phyloP scores from a whole-genome alignment of 192 early-diverging fungal genomes.

The Glomus cerebriforme region DNA sequence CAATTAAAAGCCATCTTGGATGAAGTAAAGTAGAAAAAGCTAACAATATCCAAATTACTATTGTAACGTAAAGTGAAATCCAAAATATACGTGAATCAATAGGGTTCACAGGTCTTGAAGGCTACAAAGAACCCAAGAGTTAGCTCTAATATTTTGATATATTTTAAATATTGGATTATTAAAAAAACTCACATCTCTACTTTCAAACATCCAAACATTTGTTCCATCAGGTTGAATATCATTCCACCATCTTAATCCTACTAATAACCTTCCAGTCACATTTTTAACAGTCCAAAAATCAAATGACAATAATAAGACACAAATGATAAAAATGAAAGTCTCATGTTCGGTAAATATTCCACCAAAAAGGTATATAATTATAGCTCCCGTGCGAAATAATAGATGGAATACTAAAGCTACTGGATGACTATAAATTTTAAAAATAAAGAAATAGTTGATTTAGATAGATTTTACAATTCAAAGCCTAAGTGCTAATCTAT shows the following conservation, averaged over 20 bases:
- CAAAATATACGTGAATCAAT: constrained; percentile 95
- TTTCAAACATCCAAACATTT: constrained; percentile 96
- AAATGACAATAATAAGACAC: constrained; percentile 88
- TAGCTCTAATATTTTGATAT: background rate
- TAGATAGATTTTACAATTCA: no score
- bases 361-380: constrained; percentile 85
- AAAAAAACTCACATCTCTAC: constrained; percentile 66
- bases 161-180: background rate
- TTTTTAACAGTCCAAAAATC: constrained; percentile 99
- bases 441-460: no score
- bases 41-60: constrained; percentile 81
- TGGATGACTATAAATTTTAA: constrained; percentile 70
- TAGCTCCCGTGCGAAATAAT: constrained; percentile 79
- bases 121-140: constrained; percentile 40
- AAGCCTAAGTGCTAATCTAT: no score
- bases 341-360: constrained; percentile 83
- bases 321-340: constrained; percentile 88
- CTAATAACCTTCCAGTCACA: constrained; percentile 92
- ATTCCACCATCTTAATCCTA: constrained; percentile 99
- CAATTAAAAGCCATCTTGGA: constrained; percentile 83
- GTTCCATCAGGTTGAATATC: constrained; percentile 95
- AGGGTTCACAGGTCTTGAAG: constrained; percentile 69
- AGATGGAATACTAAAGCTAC: constrained; percentile 88
- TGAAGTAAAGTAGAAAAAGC: constrained; percentile 75
- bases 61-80: constrained; percentile 84